A percentile compares a stretch with the other conserved stretches of the same genome.
Evolutionary conservation across 495 filamentous ascomycete genomes (phyloP).

Genomic region (Entonaema liquescens): DNA sequence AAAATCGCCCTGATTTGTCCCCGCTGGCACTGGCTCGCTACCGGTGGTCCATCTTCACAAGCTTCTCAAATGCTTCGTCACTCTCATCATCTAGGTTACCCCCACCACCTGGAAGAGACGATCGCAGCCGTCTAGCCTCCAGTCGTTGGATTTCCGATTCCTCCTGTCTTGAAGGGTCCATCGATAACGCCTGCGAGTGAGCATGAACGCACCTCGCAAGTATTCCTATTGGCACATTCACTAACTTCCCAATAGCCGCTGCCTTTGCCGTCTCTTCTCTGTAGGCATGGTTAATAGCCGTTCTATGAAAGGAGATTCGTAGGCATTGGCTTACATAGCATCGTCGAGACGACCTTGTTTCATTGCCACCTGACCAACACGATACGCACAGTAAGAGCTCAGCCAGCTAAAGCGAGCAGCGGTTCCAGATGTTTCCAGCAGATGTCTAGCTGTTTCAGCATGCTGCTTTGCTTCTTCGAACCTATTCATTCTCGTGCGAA

Average conservation of each 20-base stretch:
- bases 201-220: constrained; percentile 17
- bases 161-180: constrained; percentile 9
- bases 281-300: not conserved
- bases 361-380: constrained; percentile 16
- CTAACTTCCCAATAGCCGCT: constrained; percentile 12
- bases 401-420: constrained; percentile 23
- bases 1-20: not conserved
- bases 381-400: constrained; percentile 27
- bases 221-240: constrained; percentile 15
- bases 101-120: constrained; percentile 10
- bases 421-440: constrained; percentile 14
- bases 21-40: not conserved
- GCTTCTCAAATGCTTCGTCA: constrained; percentile 24
- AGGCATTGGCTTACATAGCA: constrained; percentile 7
- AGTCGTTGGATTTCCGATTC: constrained; percentile 15
- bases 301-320: not conserved
- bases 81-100: constrained; percentile 18
- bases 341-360: constrained; percentile 15
- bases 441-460: constrained; percentile 5
- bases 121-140: constrained; percentile 13
- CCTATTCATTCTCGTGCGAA: constrained; percentile 13
- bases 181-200: constrained; percentile 22
- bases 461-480: constrained; percentile 8
- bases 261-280: constrained; percentile 13
- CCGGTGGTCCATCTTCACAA: constrained; percentile 25